Conservation (phyloP, 306 rosid species). For the Dryas octopetala region DNA sequence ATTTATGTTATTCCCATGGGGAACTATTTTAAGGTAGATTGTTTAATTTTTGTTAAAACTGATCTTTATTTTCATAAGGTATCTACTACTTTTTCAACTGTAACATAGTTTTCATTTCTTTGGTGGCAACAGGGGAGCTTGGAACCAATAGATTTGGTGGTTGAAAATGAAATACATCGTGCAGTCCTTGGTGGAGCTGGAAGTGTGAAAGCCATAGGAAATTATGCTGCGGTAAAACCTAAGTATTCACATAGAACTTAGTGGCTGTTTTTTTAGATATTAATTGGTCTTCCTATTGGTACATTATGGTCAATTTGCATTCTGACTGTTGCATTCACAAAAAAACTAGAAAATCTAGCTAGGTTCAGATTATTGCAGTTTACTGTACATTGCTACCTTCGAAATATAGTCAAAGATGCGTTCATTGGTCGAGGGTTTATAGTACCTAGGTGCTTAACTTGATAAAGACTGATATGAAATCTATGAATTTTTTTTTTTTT, state of each 20-base stretch:
- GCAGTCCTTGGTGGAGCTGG: slow-evolving; percentile 20
- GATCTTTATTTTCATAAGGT: not conserved
- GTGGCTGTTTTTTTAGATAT: not conserved
- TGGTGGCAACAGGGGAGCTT: slow-evolving; percentile 6
- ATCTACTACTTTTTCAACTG: not conserved
- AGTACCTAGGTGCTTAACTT: not conserved
- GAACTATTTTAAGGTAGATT: slow-evolving; percentile 1
- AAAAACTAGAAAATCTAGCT: not conserved
- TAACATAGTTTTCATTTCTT: not conserved
- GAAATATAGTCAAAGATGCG: not conserved
- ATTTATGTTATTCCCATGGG: slow-evolving; percentile 14
- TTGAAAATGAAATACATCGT: slow-evolving; percentile 9
- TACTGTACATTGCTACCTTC: not conserved
- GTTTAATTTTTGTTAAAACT: not conserved
- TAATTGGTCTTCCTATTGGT: not conserved
- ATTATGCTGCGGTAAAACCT: slow-evolving; percentile 14
- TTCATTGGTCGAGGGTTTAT: not conserved
- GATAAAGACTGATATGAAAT: not conserved
- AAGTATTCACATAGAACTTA: not conserved
- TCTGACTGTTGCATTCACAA: not conserved
- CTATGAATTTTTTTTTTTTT: not conserved
- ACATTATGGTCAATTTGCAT: not conserved
- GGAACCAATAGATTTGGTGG: slow-evolving; percentile 9
- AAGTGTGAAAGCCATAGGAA: slow-evolving; percentile 18
- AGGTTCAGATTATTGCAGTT: not conserved